Percentiles rank a stretch among this genome's conserved stretches.
These are phyloP conservation scores for Lactifluus hygrophoroides DNA, from an alignment of 768 basidiomycete genomes.

Conservation along the genomic window DNA sequence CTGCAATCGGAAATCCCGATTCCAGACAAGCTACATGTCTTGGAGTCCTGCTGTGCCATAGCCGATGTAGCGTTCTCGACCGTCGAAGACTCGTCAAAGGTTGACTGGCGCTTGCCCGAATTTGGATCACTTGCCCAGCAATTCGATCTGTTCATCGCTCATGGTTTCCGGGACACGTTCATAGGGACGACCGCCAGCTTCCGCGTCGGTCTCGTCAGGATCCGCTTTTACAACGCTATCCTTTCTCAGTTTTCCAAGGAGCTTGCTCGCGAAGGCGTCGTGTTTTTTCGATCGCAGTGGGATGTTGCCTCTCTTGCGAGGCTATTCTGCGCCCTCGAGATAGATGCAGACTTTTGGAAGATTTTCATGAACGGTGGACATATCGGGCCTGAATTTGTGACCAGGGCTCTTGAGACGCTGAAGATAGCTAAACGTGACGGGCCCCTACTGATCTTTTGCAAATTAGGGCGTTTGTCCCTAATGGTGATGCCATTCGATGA, in stretches of 20 bases:
- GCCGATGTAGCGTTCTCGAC: background rate
- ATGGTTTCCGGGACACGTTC: background rate
- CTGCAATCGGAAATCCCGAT: background rate
- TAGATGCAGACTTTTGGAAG: background rate
- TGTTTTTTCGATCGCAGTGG: background rate
- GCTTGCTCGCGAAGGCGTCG: background rate
- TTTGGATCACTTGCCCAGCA: background rate
- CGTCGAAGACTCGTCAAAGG: background rate
- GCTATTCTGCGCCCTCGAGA: background rate
- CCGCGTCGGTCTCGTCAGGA: background rate
- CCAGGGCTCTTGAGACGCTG: background rate
- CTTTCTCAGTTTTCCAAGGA: background rate
- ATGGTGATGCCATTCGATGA: background rate
- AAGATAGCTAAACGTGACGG: background rate
- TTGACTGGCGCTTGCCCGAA: conserved; percentile 7
- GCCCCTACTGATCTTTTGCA: conserved; percentile 1
- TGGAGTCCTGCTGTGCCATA: background rate
- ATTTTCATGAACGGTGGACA: background rate
- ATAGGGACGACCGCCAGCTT: background rate
- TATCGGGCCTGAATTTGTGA: background rate
- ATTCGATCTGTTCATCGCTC: background rate
- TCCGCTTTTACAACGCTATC: background rate
- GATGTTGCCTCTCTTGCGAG: conserved; percentile 1
- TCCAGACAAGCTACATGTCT: background rate
- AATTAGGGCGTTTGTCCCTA: background rate